Base-by-base conservation (phyloP, 2,329 filamentous ascomycete species). In the Alternaria brassicae region DNA sequence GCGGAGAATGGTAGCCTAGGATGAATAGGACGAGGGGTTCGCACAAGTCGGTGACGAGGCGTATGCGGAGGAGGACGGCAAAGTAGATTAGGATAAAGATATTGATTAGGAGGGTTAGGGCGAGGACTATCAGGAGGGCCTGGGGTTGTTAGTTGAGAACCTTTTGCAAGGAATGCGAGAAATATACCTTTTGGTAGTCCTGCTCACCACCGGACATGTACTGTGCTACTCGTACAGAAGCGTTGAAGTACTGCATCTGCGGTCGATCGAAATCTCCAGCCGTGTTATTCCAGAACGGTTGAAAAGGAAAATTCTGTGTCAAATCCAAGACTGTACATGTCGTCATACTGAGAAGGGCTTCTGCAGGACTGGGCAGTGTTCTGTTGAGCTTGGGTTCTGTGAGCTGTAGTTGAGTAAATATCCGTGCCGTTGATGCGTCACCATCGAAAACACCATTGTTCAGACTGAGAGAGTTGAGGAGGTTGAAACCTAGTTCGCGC, bases 141-240 rank as follows among this genome's bases (percentile, higher is more conserved):
- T 54, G 21, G 0, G n/a, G 19, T 5, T 28, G 21, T 54, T 13
- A 54, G 51, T 27, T n/a, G n/a, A n/a, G n/a, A n/a, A n/a, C n/a
- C n/a, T n/a, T n/a, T n/a, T n/a, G n/a, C n/a, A n/a, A n/a, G n/a
- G n/a, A n/a, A n/a, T n/a, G n/a, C n/a, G 34, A n/a, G 7, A 6
- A 37, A 17, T 2, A 7, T 37, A 58, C 53, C 19, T 61, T 57
- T 25, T 61, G 53, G 12, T 53, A 58, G 12, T 36, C n/a, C 10
- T 56, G 49, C 3, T 59, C 47, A 12, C 55, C 41, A n/a, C 59
- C 59, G 4, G 59, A 61, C 55, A 61, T 59, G 55, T 61, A 58
- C 23, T 61, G 59, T 27, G 56, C 50, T 15, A 59, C 56, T 8
- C 59, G 55, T 6, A 58, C 37, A 4, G 59, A 58, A 6, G 51